Base-by-base conservation (phyloP, 2,329 filamentous ascomycete species). In the Colletotrichum orchidophilum region DNA sequence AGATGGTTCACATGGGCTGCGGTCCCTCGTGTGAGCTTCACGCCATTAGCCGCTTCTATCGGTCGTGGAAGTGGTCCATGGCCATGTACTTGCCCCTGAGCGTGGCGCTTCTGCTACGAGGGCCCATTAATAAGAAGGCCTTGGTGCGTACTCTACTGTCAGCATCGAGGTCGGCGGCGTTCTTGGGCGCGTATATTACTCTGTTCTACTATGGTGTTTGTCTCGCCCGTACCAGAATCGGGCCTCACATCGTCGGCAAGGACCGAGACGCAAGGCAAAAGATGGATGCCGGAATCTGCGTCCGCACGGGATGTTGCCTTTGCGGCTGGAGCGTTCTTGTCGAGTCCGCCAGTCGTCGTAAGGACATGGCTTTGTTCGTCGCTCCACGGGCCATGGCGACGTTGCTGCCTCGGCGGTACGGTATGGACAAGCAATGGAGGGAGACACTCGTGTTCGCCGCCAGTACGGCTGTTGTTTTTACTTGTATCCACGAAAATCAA, bases 131-230 rank as follows among this genome's bases (percentile, higher is more conserved):
- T 52, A 78, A 76, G 7, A 83, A 83, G 35, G 80, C 88, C 5
- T 74, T 87, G 12, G 75, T 75, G 50, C 81, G 82, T 29, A 90
- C 91, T 1, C 68, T 91, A 29, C 75, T 84, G 15, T 91, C 91
- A 2, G 90, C 93, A 1, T 81, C 87, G 11, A 89, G 92, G 35
- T 95, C 93, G 5, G 95, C 94, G 0, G 87, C 92, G 1, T 96
- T 97, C 78, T 86, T 97, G 1, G 93, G 91, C 3, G 83, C 90
- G 0, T 97, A 96, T 80, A 92, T 97, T 74, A 85, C 90, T 1
- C 83, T 95, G 12, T 96, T 96, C 79, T 97, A 95, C 83, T 97
- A 97, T 78, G 91, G 92, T 31, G 92, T 97, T 3, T 97, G 94
- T 78, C 88, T 97, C 0, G 86, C 90, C 6, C 89, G 94, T 54